These are phyloP conservation scores for Fusarium decemcellulare DNA, from an alignment of 2,329 filamentous ascomycete species.

Conservation along the genomic window DNA sequence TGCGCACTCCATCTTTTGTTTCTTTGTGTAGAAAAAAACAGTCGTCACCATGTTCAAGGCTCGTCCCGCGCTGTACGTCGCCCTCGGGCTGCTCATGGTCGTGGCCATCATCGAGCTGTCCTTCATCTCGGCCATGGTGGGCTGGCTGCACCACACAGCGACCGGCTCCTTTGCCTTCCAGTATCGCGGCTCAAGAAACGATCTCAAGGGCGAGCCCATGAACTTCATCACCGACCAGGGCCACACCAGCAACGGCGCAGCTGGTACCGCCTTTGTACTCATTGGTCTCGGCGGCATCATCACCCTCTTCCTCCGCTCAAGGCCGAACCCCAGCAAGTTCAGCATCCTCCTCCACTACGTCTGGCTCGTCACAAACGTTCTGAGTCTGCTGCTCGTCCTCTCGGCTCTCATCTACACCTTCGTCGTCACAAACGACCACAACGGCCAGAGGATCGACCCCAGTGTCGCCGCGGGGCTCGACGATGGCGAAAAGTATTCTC, in stretches of 20 bases:
- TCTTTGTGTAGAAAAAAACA: no score
- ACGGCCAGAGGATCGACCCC: conserved; percentile 39
- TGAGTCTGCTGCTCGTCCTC: conserved; percentile 42
- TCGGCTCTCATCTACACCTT: conserved; percentile 47
- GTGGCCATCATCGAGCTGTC: conserved; percentile 47
- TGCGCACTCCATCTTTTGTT: no score
- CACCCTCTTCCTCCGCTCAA: conserved; percentile 38
- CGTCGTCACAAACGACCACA: conserved; percentile 46
- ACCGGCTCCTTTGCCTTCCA: conserved; percentile 40
- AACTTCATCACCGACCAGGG: conserved; percentile 47
- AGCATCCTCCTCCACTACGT: conserved; percentile 32
- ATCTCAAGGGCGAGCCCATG: conserved; percentile 40
- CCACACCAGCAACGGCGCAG: conserved; percentile 48
- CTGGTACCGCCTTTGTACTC: conserved; percentile 47
- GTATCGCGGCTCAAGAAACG: conserved; percentile 19
- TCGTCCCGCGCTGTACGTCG: conserved; percentile 36
- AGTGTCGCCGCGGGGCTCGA: conserved; percentile 26
- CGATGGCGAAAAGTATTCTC: conserved; percentile 32
- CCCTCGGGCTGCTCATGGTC: conserved; percentile 47
- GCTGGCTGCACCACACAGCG: conserved; percentile 45
- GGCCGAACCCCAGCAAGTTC: conserved; percentile 25
- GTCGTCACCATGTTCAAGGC: conserved; percentile 3
- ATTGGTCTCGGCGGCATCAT: conserved; percentile 46
- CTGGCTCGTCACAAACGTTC: conserved; percentile 43
- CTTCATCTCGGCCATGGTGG: conserved; percentile 46